Evolutionary conservation across 2,329 filamentous ascomycete species (phyloP).

Genomic region (Sarocladium strictum): DNA sequence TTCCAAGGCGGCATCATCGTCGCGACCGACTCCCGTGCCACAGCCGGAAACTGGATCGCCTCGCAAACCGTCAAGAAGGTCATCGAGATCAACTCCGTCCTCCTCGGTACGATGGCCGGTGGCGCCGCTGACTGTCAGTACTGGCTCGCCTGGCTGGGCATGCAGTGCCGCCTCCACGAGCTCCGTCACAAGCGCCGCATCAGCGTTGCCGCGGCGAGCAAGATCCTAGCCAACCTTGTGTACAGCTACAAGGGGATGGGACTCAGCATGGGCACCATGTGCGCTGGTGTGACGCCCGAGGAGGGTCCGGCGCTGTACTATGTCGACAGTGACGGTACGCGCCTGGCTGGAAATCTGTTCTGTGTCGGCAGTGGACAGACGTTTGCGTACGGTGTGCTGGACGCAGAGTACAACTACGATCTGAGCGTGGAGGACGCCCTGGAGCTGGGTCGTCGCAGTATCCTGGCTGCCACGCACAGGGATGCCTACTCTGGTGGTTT

Average conservation of each 20-base stretch:
- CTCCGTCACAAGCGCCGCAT: slow-evolving; percentile 99
- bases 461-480: slow-evolving; percentile 90
- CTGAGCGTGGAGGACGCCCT: slow-evolving; percentile 81
- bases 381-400: slow-evolving; percentile 95
- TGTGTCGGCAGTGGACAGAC: slow-evolving; percentile 98
- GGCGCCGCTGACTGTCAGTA: slow-evolving; percentile 99
- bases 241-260: slow-evolving; percentile 99
- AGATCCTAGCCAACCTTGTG: slow-evolving; percentile 97
- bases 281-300: slow-evolving; percentile 89
- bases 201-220: slow-evolving; percentile 92
- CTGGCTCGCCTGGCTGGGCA: slow-evolving; percentile 97
- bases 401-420: slow-evolving; percentile 91
- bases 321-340: slow-evolving; percentile 89
- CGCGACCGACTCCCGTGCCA: slow-evolving; percentile 93
- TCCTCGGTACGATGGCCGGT: slow-evolving; percentile 96
- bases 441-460: slow-evolving; percentile 84
- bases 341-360: slow-evolving; percentile 90
- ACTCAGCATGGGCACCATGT: slow-evolving; percentile 99
- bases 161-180: slow-evolving; percentile 98
- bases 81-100: slow-evolving; percentile 92
- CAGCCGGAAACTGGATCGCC: slow-evolving; percentile 98
- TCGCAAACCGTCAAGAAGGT: slow-evolving; percentile 99
- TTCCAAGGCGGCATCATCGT: slow-evolving; percentile 99
- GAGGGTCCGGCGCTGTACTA: slow-evolving; percentile 98
- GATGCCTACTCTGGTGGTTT: slow-evolving; percentile 98